These are phyloP conservation scores for Fistulinella cinereoalba DNA, from an alignment of 1,284 basidiomycete genomes.

Conservation along the genomic window DNA sequence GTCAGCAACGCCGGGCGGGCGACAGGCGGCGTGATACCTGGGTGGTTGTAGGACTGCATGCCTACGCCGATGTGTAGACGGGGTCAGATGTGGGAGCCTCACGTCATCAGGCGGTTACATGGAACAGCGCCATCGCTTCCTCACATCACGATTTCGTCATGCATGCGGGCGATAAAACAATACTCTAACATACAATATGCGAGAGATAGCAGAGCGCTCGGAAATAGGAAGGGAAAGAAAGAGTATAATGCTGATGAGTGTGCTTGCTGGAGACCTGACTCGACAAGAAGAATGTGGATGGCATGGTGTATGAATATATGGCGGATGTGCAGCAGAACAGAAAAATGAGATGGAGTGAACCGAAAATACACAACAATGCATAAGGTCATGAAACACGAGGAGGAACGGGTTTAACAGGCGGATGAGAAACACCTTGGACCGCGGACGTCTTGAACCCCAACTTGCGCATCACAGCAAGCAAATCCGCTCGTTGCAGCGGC, in stretches of 20 bases:
- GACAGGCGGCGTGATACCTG: neutral
- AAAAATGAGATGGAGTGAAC: constrained; percentile 32
- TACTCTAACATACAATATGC: constrained; percentile 46
- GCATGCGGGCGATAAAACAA: neutral
- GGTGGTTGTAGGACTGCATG: too few species aligned
- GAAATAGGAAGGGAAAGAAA: neutral
- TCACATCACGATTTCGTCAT: too few species aligned
- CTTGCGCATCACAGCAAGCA: constrained; percentile 76
- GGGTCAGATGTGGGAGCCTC: constrained; percentile 7
- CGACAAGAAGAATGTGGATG: constrained; percentile 21
- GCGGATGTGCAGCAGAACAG: constrained; percentile 31
- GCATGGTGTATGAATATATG: constrained; percentile 32
- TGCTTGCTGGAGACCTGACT: constrained; percentile 22
- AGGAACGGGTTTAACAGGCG: constrained; percentile 48
- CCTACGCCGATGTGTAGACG: neutral
- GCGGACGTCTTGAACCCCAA: constrained; percentile 88
- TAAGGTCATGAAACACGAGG: constrained; percentile 34
- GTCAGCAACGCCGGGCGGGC: constrained; percentile 2
- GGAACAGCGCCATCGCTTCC: constrained; percentile 24
- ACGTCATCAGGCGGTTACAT: constrained; percentile 4
- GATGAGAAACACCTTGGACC: constrained; percentile 51
- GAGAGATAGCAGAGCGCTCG: constrained; percentile 27
- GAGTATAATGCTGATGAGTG: constrained; percentile 38
- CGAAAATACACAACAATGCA: constrained; percentile 25
- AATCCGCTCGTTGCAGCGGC: constrained; percentile 83